phyloP scores from a whole-genome alignment of 1,284 basidiomycete species.

The Acaromyces ingoldii region DNA sequence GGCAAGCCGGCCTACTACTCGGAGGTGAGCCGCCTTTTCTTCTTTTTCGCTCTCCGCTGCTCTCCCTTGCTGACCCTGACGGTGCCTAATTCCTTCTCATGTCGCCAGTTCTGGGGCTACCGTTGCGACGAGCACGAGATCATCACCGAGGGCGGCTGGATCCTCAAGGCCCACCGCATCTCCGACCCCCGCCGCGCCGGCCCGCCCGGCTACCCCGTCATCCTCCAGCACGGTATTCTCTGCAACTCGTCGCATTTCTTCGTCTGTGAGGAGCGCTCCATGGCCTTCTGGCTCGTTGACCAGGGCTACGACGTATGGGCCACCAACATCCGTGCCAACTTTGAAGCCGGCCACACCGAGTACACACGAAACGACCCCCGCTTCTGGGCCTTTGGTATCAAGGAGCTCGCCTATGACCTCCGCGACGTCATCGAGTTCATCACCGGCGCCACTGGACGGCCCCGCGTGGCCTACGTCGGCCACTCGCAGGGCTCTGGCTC shows the following conservation, averaged over 20 bases:
- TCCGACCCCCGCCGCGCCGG: slow-evolving; percentile 46
- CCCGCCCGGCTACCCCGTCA: slow-evolving; percentile 44
- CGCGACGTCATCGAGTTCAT: slow-evolving; percentile 47
- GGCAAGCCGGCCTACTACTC: slow-evolving; percentile 46
- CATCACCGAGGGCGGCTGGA: slow-evolving; percentile 47
- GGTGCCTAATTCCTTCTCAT: too few relatives aligned
- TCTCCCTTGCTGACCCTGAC: too few relatives aligned
- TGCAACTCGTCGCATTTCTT: slow-evolving; percentile 48
- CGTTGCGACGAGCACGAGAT: slow-evolving; percentile 50
- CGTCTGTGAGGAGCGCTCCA: slow-evolving; percentile 45
- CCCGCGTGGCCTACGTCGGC: slow-evolving; percentile 45
- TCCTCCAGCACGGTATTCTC: slow-evolving; percentile 50
- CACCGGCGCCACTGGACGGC: slow-evolving; percentile 33
- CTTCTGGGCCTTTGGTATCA: slow-evolving; percentile 51
- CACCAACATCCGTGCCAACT: slow-evolving; percentile 50
- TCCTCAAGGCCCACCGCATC: slow-evolving; percentile 49
- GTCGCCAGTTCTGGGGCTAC: slow-evolving; percentile 49
- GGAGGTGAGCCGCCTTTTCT: too few relatives aligned
- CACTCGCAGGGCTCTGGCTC: slow-evolving; percentile 49
- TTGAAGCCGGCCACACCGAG: slow-evolving; percentile 44
- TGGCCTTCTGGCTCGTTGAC: slow-evolving; percentile 51
- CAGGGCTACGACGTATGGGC: slow-evolving; percentile 51
- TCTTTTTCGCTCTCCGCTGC: too few relatives aligned
- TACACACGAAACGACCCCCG: slow-evolving; percentile 44
- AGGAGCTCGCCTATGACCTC: slow-evolving; percentile 48